Evolutionary conservation across 169 alveolate species (phyloP).

Genomic region (Cryptosporidium bovis): DNA sequence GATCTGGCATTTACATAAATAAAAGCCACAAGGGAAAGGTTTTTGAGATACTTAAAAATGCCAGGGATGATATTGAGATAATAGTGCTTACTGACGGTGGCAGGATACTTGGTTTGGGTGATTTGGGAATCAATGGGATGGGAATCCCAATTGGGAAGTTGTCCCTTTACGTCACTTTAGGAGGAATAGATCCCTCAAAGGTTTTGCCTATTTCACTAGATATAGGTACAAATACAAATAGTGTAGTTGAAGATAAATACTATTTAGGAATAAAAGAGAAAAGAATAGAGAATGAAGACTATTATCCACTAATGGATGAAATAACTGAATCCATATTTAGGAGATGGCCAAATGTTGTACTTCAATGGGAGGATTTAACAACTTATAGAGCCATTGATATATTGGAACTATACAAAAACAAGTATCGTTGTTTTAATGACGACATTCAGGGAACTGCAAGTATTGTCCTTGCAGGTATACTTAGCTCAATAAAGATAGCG

Average conservation of each 20-base stretch:
- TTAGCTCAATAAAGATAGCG: constrained; percentile 65
- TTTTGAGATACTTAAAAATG: constrained; percentile 14
- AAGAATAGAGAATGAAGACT: constrained; percentile 77
- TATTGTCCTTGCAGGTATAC: constrained; percentile 78
- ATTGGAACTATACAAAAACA: constrained; percentile 70
- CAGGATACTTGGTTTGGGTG: constrained; percentile 84
- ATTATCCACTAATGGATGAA: constrained; percentile 77
- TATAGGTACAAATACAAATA: constrained; percentile 78
- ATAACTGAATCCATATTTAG: constrained; percentile 67
- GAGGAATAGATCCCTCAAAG: constrained; percentile 79
- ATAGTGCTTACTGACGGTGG: constrained; percentile 85
- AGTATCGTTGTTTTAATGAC: constrained; percentile 80
- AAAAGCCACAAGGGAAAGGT: constrained; percentile 20
- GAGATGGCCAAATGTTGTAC: constrained; percentile 79
- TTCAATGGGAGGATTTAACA: constrained; percentile 80
- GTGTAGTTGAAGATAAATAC: constrained; percentile 23
- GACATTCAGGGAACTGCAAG: constrained; percentile 83
- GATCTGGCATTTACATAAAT: constrained; percentile 46
- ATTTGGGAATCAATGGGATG: constrained; percentile 83
- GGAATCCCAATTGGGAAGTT: constrained; percentile 84
- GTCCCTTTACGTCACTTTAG: constrained; percentile 78
- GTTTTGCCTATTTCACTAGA: constrained; percentile 78
- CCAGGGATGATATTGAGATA: constrained; percentile 75
- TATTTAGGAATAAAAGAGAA: constrained; percentile 76
- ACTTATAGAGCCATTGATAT: constrained; percentile 76